Percentiles rank a stretch among this genome's conserved stretches.
Evolutionary conservation across 2,329 filamentous ascomycete genomes (phyloP).

Genomic region (Apiospora pterosperma): DNA sequence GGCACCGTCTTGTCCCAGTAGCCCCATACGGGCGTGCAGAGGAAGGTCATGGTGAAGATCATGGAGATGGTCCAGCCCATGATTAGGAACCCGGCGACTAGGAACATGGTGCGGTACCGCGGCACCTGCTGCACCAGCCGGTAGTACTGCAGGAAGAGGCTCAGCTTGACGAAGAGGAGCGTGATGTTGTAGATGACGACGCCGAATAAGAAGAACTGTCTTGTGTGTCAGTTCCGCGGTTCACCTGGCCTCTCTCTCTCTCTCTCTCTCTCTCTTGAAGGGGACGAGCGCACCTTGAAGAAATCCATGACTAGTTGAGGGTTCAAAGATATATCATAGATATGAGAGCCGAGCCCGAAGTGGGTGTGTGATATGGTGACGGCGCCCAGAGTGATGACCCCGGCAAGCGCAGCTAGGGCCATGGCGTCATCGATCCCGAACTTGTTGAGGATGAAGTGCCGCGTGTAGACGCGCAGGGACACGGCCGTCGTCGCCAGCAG

Average conservation of each 20-base stretch:
- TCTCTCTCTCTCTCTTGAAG: no score
- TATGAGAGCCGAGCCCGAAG: conserved; percentile 4
- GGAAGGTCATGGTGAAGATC: conserved; percentile 16
- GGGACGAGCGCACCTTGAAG: neutral
- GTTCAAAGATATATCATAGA: neutral
- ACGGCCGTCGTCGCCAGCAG: neutral
- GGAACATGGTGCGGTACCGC: conserved; percentile 14
- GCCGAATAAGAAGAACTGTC: conserved; percentile 15
- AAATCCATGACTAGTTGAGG: neutral
- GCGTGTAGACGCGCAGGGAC: conserved; percentile 1
- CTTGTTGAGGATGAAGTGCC: neutral
- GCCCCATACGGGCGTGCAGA: conserved; percentile 12
- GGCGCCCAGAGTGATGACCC: neutral
- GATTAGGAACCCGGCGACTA: conserved; percentile 13
- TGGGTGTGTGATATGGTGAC: neutral
- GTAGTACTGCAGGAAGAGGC: conserved; percentile 21
- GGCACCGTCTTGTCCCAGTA: conserved; percentile 11
- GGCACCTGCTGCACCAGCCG: conserved; percentile 17
- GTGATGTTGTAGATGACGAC: conserved; percentile 16
- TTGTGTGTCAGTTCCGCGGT: neutral
- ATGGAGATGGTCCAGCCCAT: conserved; percentile 16
- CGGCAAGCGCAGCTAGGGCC: neutral
- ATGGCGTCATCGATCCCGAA: conserved; percentile 4
- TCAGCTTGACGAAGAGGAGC: conserved; percentile 17
- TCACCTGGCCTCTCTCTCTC: no score